Base-by-base conservation (phyloP, 768 basidiomycete genomes). In the Hygrophorus pudorinus region DNA sequence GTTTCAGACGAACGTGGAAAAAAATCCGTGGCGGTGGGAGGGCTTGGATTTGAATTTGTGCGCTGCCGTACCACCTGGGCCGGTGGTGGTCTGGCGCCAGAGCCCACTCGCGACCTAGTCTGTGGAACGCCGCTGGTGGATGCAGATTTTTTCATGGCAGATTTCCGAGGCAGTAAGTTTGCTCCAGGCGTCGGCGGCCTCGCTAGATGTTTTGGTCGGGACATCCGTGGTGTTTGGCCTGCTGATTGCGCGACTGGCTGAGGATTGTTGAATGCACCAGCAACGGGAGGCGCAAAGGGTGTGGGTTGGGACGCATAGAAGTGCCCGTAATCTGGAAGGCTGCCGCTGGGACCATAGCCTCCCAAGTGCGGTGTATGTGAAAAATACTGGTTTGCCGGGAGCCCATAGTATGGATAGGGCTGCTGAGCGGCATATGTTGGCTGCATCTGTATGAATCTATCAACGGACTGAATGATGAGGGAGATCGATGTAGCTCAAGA, bases 71-170 rank as follows among this genome's bases (percentile, higher is more conserved):
- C 30, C 44, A 53, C 42, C 37, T 35, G 30, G 50, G 53, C 44
- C 5, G 27, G 29, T 1, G 32, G 29, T 1, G 32, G 29, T 3
- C 37, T 28, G 16, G 45, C n/a, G 24, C 30, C 42, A 4, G 45
- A 50, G 48, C 54, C 52, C 43, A 58, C 54, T 38, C 51, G 45
- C 43, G 55, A 54, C 14, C 60, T 41, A 24, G 56, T 43, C 14
- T 36, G 27, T 51, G 43, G 18, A 4, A 5, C 43, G 10, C 17
- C 17, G 16, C 61, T 47, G 46, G 59, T 42, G 48, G 48, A 51
- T 14, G 57, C 56, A 14, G 64, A 53, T 55, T 72, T 77, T 58
- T 76, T 82, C 57, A 82, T 59, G 0, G 77, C 78, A 28, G 81
- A 73, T 60, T 70, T 81, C 41, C 37, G 38, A 27, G 44, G 16